Evolutionary conservation across 345 rosid species (phyloP).

Genomic region (Conringia planisiliqua): DNA sequence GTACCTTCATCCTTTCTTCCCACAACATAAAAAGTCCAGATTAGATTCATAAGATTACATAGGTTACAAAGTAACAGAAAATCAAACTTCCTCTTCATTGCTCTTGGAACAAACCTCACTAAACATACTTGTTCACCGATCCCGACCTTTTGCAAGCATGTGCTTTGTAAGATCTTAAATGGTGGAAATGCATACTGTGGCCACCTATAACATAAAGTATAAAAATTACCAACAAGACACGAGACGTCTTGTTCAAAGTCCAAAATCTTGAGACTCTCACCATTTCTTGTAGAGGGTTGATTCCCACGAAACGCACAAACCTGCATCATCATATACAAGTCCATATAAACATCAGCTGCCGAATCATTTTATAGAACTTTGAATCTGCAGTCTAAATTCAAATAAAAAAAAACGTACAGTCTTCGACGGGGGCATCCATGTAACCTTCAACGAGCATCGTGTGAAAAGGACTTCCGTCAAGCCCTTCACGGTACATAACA

Average conservation of each 20-base stretch:
- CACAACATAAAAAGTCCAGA: constrained; percentile 28
- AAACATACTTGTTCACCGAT: constrained; percentile 72
- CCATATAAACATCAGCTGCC: neutral
- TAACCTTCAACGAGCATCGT: constrained; percentile 94
- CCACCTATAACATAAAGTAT: constrained; percentile 57
- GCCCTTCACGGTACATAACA: constrained; percentile 95
- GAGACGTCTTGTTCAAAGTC: neutral
- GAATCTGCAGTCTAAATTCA: neutral
- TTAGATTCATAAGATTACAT: constrained; percentile 21
- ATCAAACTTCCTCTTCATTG: neutral
- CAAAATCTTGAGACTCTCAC: constrained; percentile 16
- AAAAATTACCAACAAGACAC: neutral
- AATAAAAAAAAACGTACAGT: constrained; percentile 47
- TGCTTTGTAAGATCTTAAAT: constrained; percentile 49
- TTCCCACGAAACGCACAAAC: constrained; percentile 37
- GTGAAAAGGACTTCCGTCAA: constrained; percentile 76
- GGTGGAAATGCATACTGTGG: constrained; percentile 75
- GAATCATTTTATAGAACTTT: neutral
- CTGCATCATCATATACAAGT: constrained; percentile 15
- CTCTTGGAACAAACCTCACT: constrained; percentile 50
- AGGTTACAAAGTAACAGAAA: constrained; percentile 15
- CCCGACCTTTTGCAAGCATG: constrained; percentile 58
- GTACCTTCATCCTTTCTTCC: constrained; percentile 96
- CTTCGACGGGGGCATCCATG: constrained; percentile 74
- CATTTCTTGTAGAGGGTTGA: constrained; percentile 29